These are phyloP conservation scores for Cytospora schulzeri DNA, from an alignment of 2,329 filamentous ascomycete genomes.

Conservation along the genomic window DNA sequence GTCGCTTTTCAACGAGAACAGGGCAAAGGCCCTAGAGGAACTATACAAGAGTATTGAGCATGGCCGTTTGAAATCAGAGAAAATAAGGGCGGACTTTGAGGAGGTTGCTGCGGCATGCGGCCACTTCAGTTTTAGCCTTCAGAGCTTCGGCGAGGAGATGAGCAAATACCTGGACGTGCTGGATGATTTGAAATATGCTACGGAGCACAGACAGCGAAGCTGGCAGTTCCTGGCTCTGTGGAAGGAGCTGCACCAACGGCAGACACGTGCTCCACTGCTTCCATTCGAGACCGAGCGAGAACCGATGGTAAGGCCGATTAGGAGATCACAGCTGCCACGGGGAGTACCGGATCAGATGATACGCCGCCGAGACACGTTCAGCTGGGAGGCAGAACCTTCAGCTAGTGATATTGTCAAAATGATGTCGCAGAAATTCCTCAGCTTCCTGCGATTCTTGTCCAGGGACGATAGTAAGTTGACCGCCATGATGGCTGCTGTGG, in stretches of 20 bases:
- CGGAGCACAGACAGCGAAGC: slow-evolving; percentile 61
- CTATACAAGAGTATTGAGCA: slow-evolving; percentile 82
- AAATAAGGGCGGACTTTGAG: slow-evolving; percentile 89
- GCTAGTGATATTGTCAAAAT: slow-evolving; percentile 47
- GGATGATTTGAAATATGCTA: slow-evolving; percentile 78
- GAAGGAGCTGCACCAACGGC: slow-evolving; percentile 39
- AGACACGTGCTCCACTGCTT: slow-evolving; percentile 29
- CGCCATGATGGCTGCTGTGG: not conserved
- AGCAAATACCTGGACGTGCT: slow-evolving; percentile 79
- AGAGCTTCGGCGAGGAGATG: slow-evolving; percentile 90
- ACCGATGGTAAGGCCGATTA: slow-evolving; percentile 48
- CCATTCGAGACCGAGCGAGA: slow-evolving; percentile 47
- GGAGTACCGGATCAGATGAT: slow-evolving; percentile 59
- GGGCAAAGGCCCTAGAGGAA: slow-evolving; percentile 73
- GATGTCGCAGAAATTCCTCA: slow-evolving; percentile 50
- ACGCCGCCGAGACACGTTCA: slow-evolving; percentile 54
- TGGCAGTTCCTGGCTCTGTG: slow-evolving; percentile 92
- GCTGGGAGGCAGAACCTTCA: slow-evolving; percentile 57
- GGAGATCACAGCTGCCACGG: slow-evolving; percentile 56
- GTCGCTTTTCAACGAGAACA: slow-evolving; percentile 73
- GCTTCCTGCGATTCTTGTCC: slow-evolving; percentile 49
- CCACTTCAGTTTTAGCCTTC: slow-evolving; percentile 89
- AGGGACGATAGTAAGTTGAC: slow-evolving; percentile 53
- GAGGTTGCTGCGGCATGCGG: slow-evolving; percentile 98
- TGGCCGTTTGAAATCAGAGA: slow-evolving; percentile 66